Evolutionary conservation across 2,329 filamentous ascomycete genomes (phyloP).

Genomic region (Ceratocystis eucalypticola): DNA sequence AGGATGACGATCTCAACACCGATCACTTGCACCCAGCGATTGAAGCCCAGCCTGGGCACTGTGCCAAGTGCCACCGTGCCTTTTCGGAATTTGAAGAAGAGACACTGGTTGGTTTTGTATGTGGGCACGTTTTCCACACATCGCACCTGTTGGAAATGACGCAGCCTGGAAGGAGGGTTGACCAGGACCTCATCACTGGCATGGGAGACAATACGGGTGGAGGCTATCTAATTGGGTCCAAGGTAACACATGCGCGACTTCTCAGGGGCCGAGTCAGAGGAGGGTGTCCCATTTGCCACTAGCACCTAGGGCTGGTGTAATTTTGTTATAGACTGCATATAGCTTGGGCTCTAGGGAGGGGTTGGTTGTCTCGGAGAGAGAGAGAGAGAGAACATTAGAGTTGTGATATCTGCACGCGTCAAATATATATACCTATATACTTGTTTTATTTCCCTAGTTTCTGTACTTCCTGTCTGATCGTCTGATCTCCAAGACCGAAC

Average conservation of each 20-base stretch:
- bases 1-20: conserved; percentile 21
- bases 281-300: conserved; percentile 48
- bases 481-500: too few relatives aligned
- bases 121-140: conserved; percentile 70
- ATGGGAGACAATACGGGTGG: conserved; percentile 31
- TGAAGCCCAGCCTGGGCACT: conserved; percentile 39
- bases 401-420: too few relatives aligned
- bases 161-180: conserved; percentile 33
- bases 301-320: not conserved
- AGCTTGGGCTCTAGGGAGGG: not conserved
- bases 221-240: conserved; percentile 61
- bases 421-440: too few relatives aligned
- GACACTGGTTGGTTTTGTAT: conserved; percentile 66
- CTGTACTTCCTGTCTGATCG: too few relatives aligned
- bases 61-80: conserved; percentile 42
- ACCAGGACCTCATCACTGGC: conserved; percentile 34
- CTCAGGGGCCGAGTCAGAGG: conserved; percentile 55
- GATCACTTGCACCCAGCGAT: conserved; percentile 26
- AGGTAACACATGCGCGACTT: conserved; percentile 74
- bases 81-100: conserved; percentile 52
- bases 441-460: too few relatives aligned
- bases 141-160: conserved; percentile 50
- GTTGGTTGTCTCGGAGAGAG: too few relatives aligned
- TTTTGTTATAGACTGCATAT: not conserved
- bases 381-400: too few relatives aligned